These are phyloP conservation scores for Articulospora tetracladia DNA, from an alignment of 495 filamentous ascomycete species.

Conservation along the genomic window DNA sequence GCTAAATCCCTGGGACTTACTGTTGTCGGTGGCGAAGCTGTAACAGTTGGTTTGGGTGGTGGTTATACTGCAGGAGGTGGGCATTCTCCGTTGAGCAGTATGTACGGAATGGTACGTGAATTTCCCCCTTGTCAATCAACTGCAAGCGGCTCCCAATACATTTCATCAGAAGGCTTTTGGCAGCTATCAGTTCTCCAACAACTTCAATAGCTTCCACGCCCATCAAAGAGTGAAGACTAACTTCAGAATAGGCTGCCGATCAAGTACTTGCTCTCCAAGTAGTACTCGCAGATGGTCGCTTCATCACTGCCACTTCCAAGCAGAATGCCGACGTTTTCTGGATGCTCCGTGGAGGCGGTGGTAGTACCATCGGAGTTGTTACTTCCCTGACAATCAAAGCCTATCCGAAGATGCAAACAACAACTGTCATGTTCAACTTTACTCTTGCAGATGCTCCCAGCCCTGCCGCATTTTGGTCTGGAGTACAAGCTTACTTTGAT, in stretches of 20 bases:
- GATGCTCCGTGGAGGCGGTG: constrained; percentile 57
- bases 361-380: constrained; percentile 18
- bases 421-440: constrained; percentile 15
- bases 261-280: constrained; percentile 58
- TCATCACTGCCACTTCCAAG: constrained; percentile 47
- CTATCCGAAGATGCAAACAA: neutral
- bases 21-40: constrained; percentile 47
- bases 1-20: constrained; percentile 40
- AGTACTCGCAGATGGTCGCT: constrained; percentile 48
- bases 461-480: constrained; percentile 1
- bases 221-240: no score
- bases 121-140: no score
- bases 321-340: constrained; percentile 60
- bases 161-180: no score
- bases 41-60: constrained; percentile 30
- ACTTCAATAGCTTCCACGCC: no score
- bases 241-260: constrained; percentile 41
- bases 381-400: constrained; percentile 14
- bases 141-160: no score
- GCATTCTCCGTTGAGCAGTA: constrained; percentile 48
- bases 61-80: constrained; percentile 62
- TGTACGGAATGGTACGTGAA: constrained; percentile 43
- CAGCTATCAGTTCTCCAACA: no score
- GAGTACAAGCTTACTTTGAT: constrained; percentile 3
- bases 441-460: neutral